Evolutionary conservation across 192 early-diverging fungal species (phyloP).

Genomic region (Chytriomyces sp.): DNA sequence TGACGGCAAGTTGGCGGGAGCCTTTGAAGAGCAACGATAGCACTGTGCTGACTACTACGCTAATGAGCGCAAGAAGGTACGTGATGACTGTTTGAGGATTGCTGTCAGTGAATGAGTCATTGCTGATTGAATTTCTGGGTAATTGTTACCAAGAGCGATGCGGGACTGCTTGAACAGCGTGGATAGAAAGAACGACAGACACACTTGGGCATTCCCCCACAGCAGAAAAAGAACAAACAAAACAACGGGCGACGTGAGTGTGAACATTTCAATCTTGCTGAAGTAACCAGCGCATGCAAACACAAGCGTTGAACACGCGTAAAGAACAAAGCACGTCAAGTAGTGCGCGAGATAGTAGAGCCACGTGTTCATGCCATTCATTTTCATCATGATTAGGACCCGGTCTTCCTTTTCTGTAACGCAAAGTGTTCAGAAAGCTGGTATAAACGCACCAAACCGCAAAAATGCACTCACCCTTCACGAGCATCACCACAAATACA

Average conservation of each 20-base stretch:
- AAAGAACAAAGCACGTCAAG: constrained; percentile 67
- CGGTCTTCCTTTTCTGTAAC: neutral
- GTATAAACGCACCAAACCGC: neutral
- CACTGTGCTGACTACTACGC: constrained; percentile 67
- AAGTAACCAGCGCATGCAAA: constrained; percentile 64
- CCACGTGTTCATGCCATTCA: constrained; percentile 68
- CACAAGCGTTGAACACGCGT: constrained; percentile 59
- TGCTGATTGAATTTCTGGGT: neutral
- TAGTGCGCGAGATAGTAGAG: constrained; percentile 59
- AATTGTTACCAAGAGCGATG: constrained; percentile 53
- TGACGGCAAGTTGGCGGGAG: constrained; percentile 42
- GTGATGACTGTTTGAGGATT: constrained; percentile 50
- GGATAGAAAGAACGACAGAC: constrained; percentile 67
- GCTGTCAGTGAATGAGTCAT: too few relatives aligned
- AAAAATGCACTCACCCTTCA: constrained; percentile 65
- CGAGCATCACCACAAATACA: constrained; percentile 67
- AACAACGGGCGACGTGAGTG: constrained; percentile 38
- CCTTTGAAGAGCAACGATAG: constrained; percentile 50
- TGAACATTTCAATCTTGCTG: constrained; percentile 65
- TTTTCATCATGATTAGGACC: constrained; percentile 60
- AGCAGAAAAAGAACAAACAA: constrained; percentile 64
- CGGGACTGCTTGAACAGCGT: constrained; percentile 67
- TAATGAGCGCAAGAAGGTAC: constrained; percentile 70
- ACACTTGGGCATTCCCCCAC: constrained; percentile 67
- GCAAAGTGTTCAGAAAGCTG: neutral